These are phyloP conservation scores for Phytophthora hybrid DNA, from an alignment of 352 stramenopile species.

Conservation along the genomic window DNA sequence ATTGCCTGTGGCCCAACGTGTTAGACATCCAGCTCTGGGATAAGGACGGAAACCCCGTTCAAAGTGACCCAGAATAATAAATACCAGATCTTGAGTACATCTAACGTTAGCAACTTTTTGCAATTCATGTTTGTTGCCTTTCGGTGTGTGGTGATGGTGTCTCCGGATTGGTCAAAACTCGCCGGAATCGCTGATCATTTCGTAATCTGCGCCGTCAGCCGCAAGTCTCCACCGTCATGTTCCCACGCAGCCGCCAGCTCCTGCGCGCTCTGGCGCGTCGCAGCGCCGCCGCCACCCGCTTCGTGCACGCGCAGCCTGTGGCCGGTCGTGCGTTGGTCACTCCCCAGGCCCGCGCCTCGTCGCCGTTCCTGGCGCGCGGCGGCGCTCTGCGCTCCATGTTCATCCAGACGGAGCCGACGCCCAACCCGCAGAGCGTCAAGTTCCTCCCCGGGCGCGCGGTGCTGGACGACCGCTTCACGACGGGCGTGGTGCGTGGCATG, in stretches of 20 bases:
- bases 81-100: too few species aligned
- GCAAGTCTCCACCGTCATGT: conserved; percentile 27
- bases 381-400: conserved; percentile 93
- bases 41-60: conserved; percentile 35
- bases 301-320: conserved; percentile 25
- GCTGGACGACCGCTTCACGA: conserved; percentile 91
- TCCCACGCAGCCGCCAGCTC: conserved; percentile 37
- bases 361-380: conserved; percentile 38
- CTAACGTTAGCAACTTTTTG: background rate
- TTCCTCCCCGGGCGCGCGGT: conserved; percentile 95
- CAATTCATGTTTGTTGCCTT: conserved; percentile 3
- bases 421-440: conserved; percentile 98
- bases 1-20: conserved; percentile 83
- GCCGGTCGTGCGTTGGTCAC: background rate
- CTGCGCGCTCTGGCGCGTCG: conserved; percentile 39
- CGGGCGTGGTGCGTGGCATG: conserved; percentile 55
- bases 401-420: conserved; percentile 98
- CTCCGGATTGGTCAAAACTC: conserved; percentile 11
- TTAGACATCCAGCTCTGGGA: conserved; percentile 78
- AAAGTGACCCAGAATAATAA: conserved; percentile 1
- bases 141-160: background rate
- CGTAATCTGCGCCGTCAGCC: conserved; percentile 21
- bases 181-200: conserved; percentile 16
- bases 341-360: conserved; percentile 7
- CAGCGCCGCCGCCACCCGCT: conserved; percentile 20